These are phyloP conservation scores for Cinchona pubescens DNA, from an alignment of 257 asterid genomes.

Conservation along the genomic window DNA sequence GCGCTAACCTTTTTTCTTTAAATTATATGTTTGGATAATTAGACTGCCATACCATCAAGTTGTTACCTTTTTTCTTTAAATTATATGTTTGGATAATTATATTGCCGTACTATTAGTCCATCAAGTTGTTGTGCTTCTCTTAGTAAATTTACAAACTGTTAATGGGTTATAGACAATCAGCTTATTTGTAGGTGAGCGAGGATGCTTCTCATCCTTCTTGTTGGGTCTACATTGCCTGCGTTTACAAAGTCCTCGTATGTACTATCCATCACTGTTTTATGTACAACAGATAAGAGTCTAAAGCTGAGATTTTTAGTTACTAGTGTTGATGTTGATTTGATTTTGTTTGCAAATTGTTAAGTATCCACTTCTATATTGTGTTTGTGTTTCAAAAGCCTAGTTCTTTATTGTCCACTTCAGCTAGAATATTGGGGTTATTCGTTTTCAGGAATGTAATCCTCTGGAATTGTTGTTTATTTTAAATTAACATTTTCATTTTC, in stretches of 20 bases:
- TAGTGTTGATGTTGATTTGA: too few species aligned
- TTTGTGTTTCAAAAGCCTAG: too few species aligned
- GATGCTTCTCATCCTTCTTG: conserved; percentile 45
- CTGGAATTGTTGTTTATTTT: neutral
- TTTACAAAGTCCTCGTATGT: conserved; percentile 64
- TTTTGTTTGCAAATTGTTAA: too few species aligned
- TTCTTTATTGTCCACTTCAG: neutral
- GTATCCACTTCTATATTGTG: too few species aligned
- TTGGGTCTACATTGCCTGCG: conserved; percentile 85
- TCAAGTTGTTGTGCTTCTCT: too few species aligned
- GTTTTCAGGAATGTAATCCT: neutral
- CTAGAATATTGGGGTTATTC: neutral
- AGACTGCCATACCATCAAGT: too few species aligned
- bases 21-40: too few species aligned
- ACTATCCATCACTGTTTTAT: neutral
- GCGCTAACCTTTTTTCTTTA: neutral
- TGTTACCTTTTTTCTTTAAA: too few species aligned
- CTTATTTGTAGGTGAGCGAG: conserved; percentile 47
- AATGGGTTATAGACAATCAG: neutral
- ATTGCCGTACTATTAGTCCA: too few species aligned
- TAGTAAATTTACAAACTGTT: neutral
- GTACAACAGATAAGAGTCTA: neutral
- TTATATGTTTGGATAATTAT: too few species aligned
- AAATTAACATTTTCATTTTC: neutral
- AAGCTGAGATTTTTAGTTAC: neutral